phyloP scores from a whole-genome alignment of 805 yeast genomes.

The Nakazawaea molendinolei region DNA sequence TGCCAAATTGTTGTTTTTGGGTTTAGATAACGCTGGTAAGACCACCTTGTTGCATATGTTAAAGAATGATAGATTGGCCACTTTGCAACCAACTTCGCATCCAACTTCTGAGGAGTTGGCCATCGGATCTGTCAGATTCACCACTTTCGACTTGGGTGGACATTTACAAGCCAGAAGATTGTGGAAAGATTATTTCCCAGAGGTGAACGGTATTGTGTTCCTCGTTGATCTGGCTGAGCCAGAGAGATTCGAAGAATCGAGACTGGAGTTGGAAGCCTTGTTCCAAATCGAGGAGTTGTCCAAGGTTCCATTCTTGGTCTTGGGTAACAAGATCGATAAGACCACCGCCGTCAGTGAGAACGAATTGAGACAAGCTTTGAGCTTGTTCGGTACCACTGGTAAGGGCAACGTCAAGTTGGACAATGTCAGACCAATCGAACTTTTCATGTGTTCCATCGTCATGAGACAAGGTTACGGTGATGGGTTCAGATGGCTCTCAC shows the following conservation, averaged over 20 bases:
- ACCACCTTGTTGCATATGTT: slow-evolving; percentile 83
- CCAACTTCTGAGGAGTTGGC: slow-evolving; percentile 98
- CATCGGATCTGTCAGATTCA: slow-evolving; percentile 92
- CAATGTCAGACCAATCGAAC: slow-evolving; percentile 86
- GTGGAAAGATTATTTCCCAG: slow-evolving; percentile 99
- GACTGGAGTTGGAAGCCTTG: slow-evolving; percentile 89
- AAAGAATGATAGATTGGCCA: slow-evolving; percentile 94
- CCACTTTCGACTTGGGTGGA: slow-evolving; percentile 98
- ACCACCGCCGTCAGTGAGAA: slow-evolving; percentile 92
- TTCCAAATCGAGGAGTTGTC: slow-evolving; percentile 88
- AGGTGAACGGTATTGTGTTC: slow-evolving; percentile 95
- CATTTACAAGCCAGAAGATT: slow-evolving; percentile 98
- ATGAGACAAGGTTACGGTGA: slow-evolving; percentile 99
- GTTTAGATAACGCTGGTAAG: slow-evolving; percentile 97
- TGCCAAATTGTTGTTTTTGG: slow-evolving; percentile 91
- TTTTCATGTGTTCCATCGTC: slow-evolving; percentile 95
- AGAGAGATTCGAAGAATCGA: slow-evolving; percentile 90
- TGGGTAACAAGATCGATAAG: slow-evolving; percentile 96
- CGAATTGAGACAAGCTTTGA: slow-evolving; percentile 86
- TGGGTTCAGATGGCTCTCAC: slow-evolving; percentile 97
- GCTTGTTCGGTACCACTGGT: slow-evolving; percentile 86
- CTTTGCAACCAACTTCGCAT: slow-evolving; percentile 95
- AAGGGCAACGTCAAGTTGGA: slow-evolving; percentile 66
- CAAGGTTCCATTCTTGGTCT: slow-evolving; percentile 83
- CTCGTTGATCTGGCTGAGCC: slow-evolving; percentile 96